Evolutionary conservation across 1,284 basidiomycete genomes (phyloP).

Genomic region (Melanopsichium pennsylvanicum): DNA sequence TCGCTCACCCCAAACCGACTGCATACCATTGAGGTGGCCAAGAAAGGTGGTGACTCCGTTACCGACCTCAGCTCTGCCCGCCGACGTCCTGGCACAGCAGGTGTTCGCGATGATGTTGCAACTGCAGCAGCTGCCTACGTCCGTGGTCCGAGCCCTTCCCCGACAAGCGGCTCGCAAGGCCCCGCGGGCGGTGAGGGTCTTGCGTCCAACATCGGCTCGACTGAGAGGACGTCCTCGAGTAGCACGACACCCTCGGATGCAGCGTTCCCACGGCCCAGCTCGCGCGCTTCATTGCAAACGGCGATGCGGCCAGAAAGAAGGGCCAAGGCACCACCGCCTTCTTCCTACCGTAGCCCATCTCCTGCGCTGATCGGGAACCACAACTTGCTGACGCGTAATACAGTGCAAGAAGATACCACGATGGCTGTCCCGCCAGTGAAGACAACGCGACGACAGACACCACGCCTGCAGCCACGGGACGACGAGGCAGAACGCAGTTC

Average conservation of each 20-base stretch:
- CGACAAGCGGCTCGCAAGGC: slow-evolving; percentile 5
- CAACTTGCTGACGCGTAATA: slow-evolving; percentile 16
- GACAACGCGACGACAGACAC: slow-evolving; percentile 2
- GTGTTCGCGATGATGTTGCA: slow-evolving; percentile 15
- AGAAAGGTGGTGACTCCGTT: slow-evolving; percentile 26
- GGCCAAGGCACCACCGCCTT: slow-evolving; percentile 33
- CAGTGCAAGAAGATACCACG: slow-evolving; percentile 10
- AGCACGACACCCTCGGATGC: slow-evolving; percentile 10
- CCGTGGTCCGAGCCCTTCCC: slow-evolving; percentile 13
- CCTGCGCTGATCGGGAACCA: slow-evolving; percentile 16
- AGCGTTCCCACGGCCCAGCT: slow-evolving; percentile 19
- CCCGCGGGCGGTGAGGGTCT: slow-evolving; percentile 3
- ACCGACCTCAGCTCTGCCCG: slow-evolving; percentile 18
- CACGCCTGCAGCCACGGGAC: slow-evolving; percentile 43
- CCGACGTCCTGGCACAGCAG: slow-evolving; percentile 39
- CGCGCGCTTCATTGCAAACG: slow-evolving; percentile 26
- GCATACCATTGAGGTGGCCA: slow-evolving; percentile 54
- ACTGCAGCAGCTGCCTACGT: slow-evolving; percentile 4
- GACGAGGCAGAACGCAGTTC: slow-evolving; percentile 13
- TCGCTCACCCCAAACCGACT: slow-evolving; percentile 79
- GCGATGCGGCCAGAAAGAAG: slow-evolving; percentile 31
- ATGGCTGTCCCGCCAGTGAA: not conserved
- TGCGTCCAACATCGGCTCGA: not conserved
- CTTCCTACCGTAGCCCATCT: slow-evolving; percentile 42
- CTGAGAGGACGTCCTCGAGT: slow-evolving; percentile 8